Evolutionary conservation across 805 yeast genomes (phyloP).

Genomic region (Pichia thaimueangensis): DNA sequence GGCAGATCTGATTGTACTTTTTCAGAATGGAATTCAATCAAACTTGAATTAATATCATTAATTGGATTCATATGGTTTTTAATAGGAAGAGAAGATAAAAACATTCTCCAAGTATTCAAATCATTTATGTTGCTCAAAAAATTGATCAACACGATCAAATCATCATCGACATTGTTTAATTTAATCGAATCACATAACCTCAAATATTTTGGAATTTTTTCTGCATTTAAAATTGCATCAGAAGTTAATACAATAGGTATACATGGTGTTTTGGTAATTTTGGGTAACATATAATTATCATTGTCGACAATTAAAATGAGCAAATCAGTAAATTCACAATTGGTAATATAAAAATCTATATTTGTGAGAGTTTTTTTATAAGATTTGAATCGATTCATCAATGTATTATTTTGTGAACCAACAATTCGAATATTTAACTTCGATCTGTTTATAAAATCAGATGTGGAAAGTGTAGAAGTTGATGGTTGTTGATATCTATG

Average conservation of each 20-base stretch:
- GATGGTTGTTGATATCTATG: background rate
- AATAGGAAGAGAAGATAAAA: conserved; percentile 6
- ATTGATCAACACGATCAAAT: conserved; percentile 28
- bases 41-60: conserved; percentile 19
- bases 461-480: background rate
- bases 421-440: conserved; percentile 22
- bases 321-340: conserved; percentile 19
- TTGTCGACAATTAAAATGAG: conserved; percentile 25
- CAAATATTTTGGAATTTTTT: conserved; percentile 15
- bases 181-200: conserved; percentile 31
- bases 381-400: conserved; percentile 21
- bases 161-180: conserved; percentile 24
- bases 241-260: conserved; percentile 7
- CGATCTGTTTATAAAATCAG: conserved; percentile 3
- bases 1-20: background rate
- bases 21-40: conserved; percentile 15
- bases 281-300: conserved; percentile 26
- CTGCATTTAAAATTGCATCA: background rate
- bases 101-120: conserved; percentile 11
- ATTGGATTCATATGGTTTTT: background rate
- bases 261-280: conserved; percentile 9
- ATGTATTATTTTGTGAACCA: conserved; percentile 19
- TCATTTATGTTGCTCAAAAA: conserved; percentile 24
- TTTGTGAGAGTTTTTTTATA: conserved; percentile 27
- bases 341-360: conserved; percentile 20